Evolutionary conservation across 139 green algal genomes (phyloP), one percentile per base, ranked within the genome.

Genomic region (Tetratostichococcus sp.): DNA sequence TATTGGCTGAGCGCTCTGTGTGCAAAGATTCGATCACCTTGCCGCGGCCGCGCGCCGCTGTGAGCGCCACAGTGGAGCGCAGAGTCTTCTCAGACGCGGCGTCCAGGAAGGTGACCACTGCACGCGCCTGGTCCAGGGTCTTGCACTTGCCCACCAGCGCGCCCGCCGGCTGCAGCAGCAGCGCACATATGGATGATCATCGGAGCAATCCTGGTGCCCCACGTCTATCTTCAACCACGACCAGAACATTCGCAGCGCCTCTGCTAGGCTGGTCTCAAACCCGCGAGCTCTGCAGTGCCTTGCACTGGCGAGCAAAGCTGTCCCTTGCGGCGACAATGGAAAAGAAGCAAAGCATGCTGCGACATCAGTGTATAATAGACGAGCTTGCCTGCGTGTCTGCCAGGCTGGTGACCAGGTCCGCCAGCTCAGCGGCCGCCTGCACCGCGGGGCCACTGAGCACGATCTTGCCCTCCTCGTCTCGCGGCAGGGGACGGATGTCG

Each of bases 51-150:
- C 95, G 79, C 57, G 92, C 88, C 3, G 95, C 95, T 4, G 95
- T 98, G 30, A 98, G 85, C 6, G 95, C 95, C 58, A 99, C 95
- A 1, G 95, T 98, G 75, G 74, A 86, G 34, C 95, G 83, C 79
- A 98, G 93, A 30, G 94, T 97, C 84, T 98, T 98, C 86, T 99
- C 95, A 16, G 77, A 90, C 19, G 94, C 94, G 0, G 94, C 92
- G 74, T 99, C 95, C 67, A 99, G 83, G 72, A 99, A 98, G 26
- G 93, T 98, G 2, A 98, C 85, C 72, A 99, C 86, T 1, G 94
- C 94, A 28, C 91, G 86, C 2, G 92, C 95, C 85, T 98, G 95
- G 70, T 92, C 89, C 58, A 92, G 80, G n/a, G 86, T 91, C 30
- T 75, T 72, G 78, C 86, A 91, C 59, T 80, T 82, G 34, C 43